Base-by-base conservation (phyloP, 1,284 basidiomycete genomes). In the Violaceomyces palustris region DNA sequence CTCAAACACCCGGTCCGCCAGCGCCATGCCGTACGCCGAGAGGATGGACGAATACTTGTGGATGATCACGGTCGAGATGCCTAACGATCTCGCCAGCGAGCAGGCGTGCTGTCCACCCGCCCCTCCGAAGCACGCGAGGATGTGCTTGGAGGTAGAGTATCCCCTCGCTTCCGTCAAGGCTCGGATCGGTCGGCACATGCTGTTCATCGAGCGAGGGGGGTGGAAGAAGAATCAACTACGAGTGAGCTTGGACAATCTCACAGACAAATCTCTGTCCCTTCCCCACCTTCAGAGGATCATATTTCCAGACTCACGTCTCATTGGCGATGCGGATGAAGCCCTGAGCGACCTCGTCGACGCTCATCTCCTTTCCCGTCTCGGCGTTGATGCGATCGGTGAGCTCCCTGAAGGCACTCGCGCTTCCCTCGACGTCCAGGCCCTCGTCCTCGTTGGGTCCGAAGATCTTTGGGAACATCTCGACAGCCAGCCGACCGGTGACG, bases 91-190 rank as follows among this genome's bases (percentile, higher is more conserved):
- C n/a, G 79, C 88, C 35, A 93, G 87, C 59, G 88, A 85, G 77
- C 88, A 91, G 4, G 87, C 89, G 61, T 92, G 88, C 66, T 93
- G 90, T 0, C 90, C 89, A 11, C 89, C 89, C 3, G 88, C 88
- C 15, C 88, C 88, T 19, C 88, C 92, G 64, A 96, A 96, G 50
- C 84, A 86, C 3, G 88, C 86, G 4, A 96, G 85, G 82, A 89
- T 81, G 69, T 96, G 92, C 64, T 83, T 84, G 1, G 82, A 81
- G 0, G 87, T 86, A 3, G 86, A 85, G 73, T 89, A 83, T 4
- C 92, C 91, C 35, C 88, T 78, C 1, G 87, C 89, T 74, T 93
- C 92, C 0, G 91, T 96, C 50, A 96, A 74, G 1, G 91, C 84
- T 6, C 91, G 82, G 50, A 96, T 94, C 1, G 91, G 92, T 33